Evolutionary conservation across 208 protist genomes (phyloP).

Genomic region (Leishmania gerbilli): DNA sequence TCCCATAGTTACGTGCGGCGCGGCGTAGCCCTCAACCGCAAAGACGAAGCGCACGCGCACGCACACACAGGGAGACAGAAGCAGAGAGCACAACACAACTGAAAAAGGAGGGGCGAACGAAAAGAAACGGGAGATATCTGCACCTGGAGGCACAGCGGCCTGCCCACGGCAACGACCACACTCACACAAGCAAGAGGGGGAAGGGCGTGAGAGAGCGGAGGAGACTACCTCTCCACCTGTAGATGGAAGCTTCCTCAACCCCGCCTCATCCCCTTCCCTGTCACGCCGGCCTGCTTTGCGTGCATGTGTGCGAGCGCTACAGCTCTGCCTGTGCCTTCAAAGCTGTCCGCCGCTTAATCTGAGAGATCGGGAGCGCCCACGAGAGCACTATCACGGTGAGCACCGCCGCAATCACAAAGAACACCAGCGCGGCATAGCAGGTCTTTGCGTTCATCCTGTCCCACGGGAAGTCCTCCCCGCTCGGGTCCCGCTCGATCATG

Average conservation of each 20-base stretch:
- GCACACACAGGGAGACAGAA: not conserved
- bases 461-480: constrained; percentile 43
- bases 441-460: constrained; percentile 7
- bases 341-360: not conserved
- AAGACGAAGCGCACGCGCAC: not conserved
- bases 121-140: not conserved
- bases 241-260: not conserved
- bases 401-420: constrained; percentile 24
- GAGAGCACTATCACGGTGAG: constrained; percentile 5
- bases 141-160: not conserved
- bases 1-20: not conserved
- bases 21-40: not conserved
- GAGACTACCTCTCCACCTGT: not conserved
- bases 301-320: not conserved
- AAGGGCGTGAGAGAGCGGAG: not conserved
- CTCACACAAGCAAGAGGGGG: not conserved
- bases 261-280: not conserved
- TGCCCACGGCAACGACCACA: not conserved
- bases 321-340: not conserved
- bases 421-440: constrained; percentile 21
- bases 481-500: constrained; percentile 47
- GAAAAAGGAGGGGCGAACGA: not conserved
- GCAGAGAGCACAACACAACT: not conserved
- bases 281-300: not conserved
- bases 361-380: constrained; percentile 5